Evolutionary conservation across 352 stramenopile genomes (phyloP), one percentile per base, ranked within the genome.

Genomic region (Phytophthora macrochlamydospora): DNA sequence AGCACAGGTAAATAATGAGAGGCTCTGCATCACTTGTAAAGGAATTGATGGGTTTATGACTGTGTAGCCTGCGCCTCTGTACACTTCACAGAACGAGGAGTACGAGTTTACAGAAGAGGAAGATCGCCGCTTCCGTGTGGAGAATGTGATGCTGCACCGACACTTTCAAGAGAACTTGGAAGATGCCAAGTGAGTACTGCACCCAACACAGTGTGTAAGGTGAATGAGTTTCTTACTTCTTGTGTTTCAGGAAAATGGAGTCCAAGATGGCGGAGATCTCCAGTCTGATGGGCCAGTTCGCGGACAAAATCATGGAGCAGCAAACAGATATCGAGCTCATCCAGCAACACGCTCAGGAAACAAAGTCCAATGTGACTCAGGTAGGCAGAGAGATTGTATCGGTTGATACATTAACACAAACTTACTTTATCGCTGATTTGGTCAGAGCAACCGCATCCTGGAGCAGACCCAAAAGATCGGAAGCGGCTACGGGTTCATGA

Each of bases 131-230:
- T 91, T 93, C 64, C 74, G 73, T 38, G 75, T 79, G 4, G 88
- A 96, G 62, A 94, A 94, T 53, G 62, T 92, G 14, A 83, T 72
- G 60, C 56, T 96, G 38, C 86, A 94, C 63, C 85, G 82, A 18
- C 88, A 96, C 42, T 92, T 96, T 40, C 83, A 93, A 60, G 86
- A 96, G 67, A 91, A 94, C 52, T 64, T 96, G 9, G 88, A 94
- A 40, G 88, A 94, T 63, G 88, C 83, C 38, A 92, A 91, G 87
- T 95, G 62, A 7, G 74, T 73, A 51, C 12, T 7, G 13, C n/a
- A n/a, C n/a, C n/a, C n/a, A n/a, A n/a, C n/a, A n/a, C n/a, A n/a
- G n/a, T n/a, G n/a, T n/a, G n/a, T n/a, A n/a, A n/a, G n/a, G n/a
- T n/a, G n/a, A n/a, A n/a, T n/a, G n/a, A n/a, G n/a, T n/a, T n/a